Conservation (phyloP, 768 basidiomycete species). For the Cystobasidium ongulense region DNA sequence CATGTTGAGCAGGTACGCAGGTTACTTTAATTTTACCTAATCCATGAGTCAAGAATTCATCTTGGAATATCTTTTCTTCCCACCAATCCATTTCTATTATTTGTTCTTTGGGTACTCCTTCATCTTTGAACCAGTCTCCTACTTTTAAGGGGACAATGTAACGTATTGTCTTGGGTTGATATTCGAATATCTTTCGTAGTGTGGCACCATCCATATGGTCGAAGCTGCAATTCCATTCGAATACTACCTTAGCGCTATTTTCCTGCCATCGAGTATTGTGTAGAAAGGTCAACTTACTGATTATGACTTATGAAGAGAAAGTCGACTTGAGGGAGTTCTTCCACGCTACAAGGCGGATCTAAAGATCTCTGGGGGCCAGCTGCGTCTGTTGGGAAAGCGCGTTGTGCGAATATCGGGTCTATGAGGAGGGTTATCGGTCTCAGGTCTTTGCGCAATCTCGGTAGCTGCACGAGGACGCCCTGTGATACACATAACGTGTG, state of each 20-base stretch:
- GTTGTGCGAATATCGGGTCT: slow-evolving; percentile 49
- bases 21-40: slow-evolving; percentile 43
- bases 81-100: slow-evolving; percentile 33
- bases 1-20: slow-evolving; percentile 50
- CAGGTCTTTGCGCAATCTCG: slow-evolving; percentile 28
- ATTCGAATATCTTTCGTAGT: slow-evolving; percentile 40
- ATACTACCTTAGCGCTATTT: neutral
- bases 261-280: neutral
- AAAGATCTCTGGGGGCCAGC: slow-evolving; percentile 45
- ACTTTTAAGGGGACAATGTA: slow-evolving; percentile 48
- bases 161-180: slow-evolving; percentile 40
- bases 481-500: neutral
- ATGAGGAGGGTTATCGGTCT: slow-evolving; percentile 45
- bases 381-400: slow-evolving; percentile 44
- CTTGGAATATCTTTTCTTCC: slow-evolving; percentile 44
- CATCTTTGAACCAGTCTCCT: slow-evolving; percentile 46
- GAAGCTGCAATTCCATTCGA: slow-evolving; percentile 43
- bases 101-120: slow-evolving; percentile 37
- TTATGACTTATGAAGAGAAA: slow-evolving; percentile 50
- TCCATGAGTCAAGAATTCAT: slow-evolving; percentile 47
- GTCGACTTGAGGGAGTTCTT: slow-evolving; percentile 48
- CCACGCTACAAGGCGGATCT: slow-evolving; percentile 46
- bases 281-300: slow-evolving; percentile 45
- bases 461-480: slow-evolving; percentile 21
- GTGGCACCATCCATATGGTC: slow-evolving; percentile 49